Base-by-base conservation (phyloP, 2,329 filamentous ascomycete genomes). In the Colletotrichum brevisporum region DNA sequence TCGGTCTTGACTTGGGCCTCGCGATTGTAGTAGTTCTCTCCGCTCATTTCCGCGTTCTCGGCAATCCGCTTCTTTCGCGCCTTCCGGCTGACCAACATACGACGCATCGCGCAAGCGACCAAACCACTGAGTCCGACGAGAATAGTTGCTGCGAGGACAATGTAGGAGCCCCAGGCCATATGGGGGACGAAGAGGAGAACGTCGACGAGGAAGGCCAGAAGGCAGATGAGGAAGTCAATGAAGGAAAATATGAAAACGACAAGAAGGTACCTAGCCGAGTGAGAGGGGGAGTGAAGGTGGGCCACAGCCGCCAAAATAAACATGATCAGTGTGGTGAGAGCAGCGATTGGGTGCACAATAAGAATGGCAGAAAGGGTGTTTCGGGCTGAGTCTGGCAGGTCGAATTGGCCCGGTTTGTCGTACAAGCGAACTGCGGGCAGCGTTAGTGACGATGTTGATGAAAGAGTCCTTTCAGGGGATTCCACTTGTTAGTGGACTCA, bases 11-110 rank as follows among this genome's bases (percentile, higher is more conserved):
- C 81, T 70, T 89, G 85, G 45, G 83, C 86, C 79, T 92, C 89
- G 68, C 91, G 87, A 75, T 91, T 92, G 81, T 97, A 98, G 78
- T 92, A 98, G 77, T 95, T 96, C 75, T 96, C 91, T 31, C 95
- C 95, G 78, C 93, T 98, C 95, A 98, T 98, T 78, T 98, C 95
- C 8, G 95, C 94, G 78, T 98, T 97, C 79, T 97, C 93, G 2
- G 91, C 94, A 77, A 98, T 97, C 53, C 94, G 90, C 84, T 91
- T 94, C 86, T 96, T 95, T 71, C 95, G 89, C n/a, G 95, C 93
- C 83, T 98, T 98, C 75, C 95, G 90, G 79, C 93, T 93, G 70
- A 98, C 93, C 66, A 98, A 84, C 2, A 95, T 97, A 69, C 95
- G 90, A 72, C 96, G 92, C 94, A 98, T 98, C 24, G 94, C 94